Conservation (phyloP, 2,329 filamentous ascomycete species). For the Beauveria rudraprayagi region DNA sequence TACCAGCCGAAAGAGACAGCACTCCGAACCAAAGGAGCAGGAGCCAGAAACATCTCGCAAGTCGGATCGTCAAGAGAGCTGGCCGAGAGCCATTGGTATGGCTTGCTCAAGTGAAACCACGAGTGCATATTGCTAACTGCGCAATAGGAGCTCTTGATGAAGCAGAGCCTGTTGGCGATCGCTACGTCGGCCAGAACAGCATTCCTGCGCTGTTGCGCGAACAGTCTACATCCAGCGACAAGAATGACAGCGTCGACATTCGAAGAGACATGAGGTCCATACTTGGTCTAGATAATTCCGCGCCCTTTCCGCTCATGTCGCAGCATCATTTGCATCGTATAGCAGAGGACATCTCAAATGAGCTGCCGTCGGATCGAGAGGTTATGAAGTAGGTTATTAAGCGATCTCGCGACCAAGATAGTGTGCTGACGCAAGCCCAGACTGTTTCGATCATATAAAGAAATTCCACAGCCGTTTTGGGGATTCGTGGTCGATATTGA, state of each 20-base stretch:
- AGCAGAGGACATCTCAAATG: constrained; percentile 51
- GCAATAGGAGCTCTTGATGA: constrained; percentile 38
- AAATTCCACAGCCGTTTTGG: constrained; percentile 61
- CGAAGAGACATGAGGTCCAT: constrained; percentile 59
- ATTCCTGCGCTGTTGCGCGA: constrained; percentile 58
- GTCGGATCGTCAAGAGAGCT: constrained; percentile 31
- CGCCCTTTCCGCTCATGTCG: constrained; percentile 61
- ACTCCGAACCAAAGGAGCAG: constrained; percentile 24
- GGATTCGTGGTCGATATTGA: constrained; percentile 59
- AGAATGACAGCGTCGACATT: constrained; percentile 47
- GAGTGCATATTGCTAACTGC: not conserved
- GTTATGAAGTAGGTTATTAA: constrained; percentile 52
- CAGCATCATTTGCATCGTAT: constrained; percentile 51
- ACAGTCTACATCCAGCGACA: constrained; percentile 46
- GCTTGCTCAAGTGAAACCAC: not conserved
- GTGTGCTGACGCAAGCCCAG: constrained; percentile 24
- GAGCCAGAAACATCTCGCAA: constrained; percentile 25
- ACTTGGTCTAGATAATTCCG: constrained; percentile 56
- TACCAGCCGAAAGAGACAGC: constrained; percentile 24
- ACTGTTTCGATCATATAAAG: constrained; percentile 58
- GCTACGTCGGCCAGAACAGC: constrained; percentile 60
- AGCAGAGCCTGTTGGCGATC: constrained; percentile 46
- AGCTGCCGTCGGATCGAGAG: constrained; percentile 56
- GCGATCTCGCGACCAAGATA: not conserved
- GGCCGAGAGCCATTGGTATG: constrained; percentile 35